These are phyloP conservation scores for Aegle marmelos DNA, from an alignment of 345 rosid species.

Conservation along the genomic window DNA sequence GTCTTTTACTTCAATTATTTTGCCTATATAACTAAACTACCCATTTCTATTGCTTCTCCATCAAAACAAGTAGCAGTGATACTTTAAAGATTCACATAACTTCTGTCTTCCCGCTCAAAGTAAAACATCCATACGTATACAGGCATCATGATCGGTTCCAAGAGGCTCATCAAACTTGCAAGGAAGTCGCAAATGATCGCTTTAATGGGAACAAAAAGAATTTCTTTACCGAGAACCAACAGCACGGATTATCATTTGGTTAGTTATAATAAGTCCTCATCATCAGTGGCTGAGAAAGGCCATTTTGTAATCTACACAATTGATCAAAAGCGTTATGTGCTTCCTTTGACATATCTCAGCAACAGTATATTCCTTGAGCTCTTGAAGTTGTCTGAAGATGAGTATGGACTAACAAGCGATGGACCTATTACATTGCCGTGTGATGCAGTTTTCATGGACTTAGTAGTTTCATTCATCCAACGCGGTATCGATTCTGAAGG, in stretches of 20 bases:
- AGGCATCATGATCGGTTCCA: slow-evolving; percentile 22
- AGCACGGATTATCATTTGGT: background rate
- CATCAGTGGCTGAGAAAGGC: background rate
- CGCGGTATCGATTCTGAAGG: background rate
- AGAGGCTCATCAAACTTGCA: slow-evolving; percentile 25
- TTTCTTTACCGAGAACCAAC: slow-evolving; percentile 11
- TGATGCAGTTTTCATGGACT: slow-evolving; percentile 24
- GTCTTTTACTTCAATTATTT: too few relatives aligned
- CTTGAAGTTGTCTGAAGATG: slow-evolving; percentile 27
- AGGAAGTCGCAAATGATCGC: slow-evolving; percentile 24
- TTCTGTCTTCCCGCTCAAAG: too few relatives aligned
- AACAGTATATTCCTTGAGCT: slow-evolving; percentile 8
- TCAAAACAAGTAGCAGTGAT: too few relatives aligned
- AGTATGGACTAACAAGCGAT: slow-evolving; percentile 26
- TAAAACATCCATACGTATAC: too few relatives aligned
- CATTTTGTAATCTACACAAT: slow-evolving; percentile 17
- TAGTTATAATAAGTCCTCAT: background rate
- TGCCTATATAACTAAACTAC: too few relatives aligned
- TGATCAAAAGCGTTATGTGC: background rate
- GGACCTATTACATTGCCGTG: slow-evolving; percentile 31
- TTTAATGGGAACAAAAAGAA: slow-evolving; percentile 9
- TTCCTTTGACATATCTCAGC: slow-evolving; percentile 4
- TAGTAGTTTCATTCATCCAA: slow-evolving; percentile 13
- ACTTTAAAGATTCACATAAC: too few relatives aligned
- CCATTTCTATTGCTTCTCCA: too few relatives aligned